Evolutionary conservation across 768 basidiomycete species (phyloP), one percentile per base, ranked within the genome.

Genomic region (Inosperma sp.): DNA sequence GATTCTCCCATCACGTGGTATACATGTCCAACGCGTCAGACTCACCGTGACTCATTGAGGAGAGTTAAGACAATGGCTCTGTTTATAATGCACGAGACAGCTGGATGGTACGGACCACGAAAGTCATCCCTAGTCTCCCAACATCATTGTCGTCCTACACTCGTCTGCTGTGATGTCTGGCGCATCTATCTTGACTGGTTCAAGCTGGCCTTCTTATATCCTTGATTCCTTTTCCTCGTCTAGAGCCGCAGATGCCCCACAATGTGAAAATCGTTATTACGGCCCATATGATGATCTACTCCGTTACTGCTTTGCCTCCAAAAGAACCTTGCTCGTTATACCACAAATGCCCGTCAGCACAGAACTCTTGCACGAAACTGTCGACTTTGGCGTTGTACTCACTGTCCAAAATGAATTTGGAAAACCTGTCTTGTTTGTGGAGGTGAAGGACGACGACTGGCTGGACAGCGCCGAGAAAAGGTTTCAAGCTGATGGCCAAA

Each of bases 271-370:
- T 56, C 65, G 65, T 48, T 72, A 69, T 53, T 68, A 67, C 60
- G 72, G 70, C 33, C 68, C 71, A 34, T 72, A 71, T 53, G 60
- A 69, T 65, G 65, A 62, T 54, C 65, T 72, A 21, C 58, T 74
- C 31, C 69, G 64, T 52, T 72, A 72, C 56, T 64, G 61, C 57
- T 56, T 65, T 44, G 56, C 60, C 40, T 47, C 53, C 14, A 47
- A 51, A 5, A 55, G 55, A 47, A 25, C 26, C 9, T 58, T 30
- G 39, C 67, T 64, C 50, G 48, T 72, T 59, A 62, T 67, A 33
- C 69, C 60, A 22, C 66, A 67, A 50, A 57, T 34, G 40, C 56
- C 63, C 53, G 56, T 52, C 26, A 57, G 62, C 39, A 31, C 45
- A 40, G 43, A 45, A 47, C n/a, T n/a, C n/a, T 23, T 27, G 21